Evolutionary conservation across 306 rosid genomes (phyloP), one percentile per base, ranked within the genome.

Genomic region (Prunus campanulata): DNA sequence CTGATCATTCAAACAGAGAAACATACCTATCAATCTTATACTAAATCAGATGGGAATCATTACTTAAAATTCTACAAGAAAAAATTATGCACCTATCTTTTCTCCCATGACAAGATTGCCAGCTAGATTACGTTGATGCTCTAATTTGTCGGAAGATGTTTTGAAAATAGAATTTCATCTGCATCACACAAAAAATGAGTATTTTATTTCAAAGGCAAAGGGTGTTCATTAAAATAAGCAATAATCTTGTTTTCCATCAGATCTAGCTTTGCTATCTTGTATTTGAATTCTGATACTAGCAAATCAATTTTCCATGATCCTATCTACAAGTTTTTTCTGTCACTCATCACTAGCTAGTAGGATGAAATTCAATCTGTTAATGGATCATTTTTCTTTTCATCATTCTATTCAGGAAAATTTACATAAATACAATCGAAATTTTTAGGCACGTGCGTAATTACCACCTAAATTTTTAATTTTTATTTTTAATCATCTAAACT

Each of bases 131-230:
- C 8, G 46, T 9, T 12, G 61, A 27, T 57, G 56, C 66, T 69
- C 59, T 77, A 59, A 48, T 8, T 68, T 77, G 81, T 77, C 81
- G 70, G 75, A 2, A 59, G 50, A 55, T 76, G n/a, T 77, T 55
- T 44, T 14, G 6, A 10, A 72, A 59, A 24, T 24, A 59, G 35
- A 13, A 16, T 48, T 48, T 48, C 11, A 48, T 47, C 14, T 48
- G 12, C 51, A 3, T 48, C 11, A 10, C 12, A 48, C 5, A 48
- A 13, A 10, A 48, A 11, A 48, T 48, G 11, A 10, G 14, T 48
- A 10, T 11, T 48, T 48, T 6, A 48, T 48, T 10, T 11, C 15
- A 48, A 48, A 48, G 51, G 51, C 51, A 48, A n/a, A 56, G 5
- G 25, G 24, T 55, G 27, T 8, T 56, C 9, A 56, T 56, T n/a